Evolutionary conservation across 202 grass and related monocot species (phyloP), one percentile per base, ranked within the genome.

Genomic region (Panicum virgatum): DNA sequence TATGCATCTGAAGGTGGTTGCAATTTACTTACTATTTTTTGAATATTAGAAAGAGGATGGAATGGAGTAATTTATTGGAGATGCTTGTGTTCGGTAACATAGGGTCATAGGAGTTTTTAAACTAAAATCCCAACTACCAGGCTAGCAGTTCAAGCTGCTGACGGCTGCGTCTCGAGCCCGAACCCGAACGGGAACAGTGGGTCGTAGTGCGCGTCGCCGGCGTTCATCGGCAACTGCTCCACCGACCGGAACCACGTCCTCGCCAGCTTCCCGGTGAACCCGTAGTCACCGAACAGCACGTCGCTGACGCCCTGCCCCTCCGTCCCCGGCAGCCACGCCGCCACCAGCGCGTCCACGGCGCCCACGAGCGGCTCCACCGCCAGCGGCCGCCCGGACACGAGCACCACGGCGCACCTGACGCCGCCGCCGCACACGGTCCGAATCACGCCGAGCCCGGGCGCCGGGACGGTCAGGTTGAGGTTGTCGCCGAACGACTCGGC

Each of bases 141-240:
- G 2, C 42, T 43, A 43, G 36, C 5, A 45, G 7, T 3, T 60
- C 25, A 62, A 32, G 26, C 58, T 3, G 30, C 0, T 0, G 37
- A 37, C 13, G 22, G 46, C 16, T 40, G n/a, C 0, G 79, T 71
- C 53, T 61, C 5, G 19, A 67, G 77, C 32, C 90, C 90, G 65
- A 85, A 87, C 34, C 87, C 87, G 46, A 88, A 93, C 1, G 91
- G 82, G 74, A 93, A 93, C 52, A 93, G 78, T 3, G 91, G 91
- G 39, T 93, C 91, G 48, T 93, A 90, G 58, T 82, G 77, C 48
- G 46, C 40, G 50, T 93, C 91, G 3, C 91, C 91, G 12, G 85
- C 73, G 66, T 93, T 93, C 91, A 93, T 93, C 11, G 91, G 91
- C 34, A 93, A 82, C 70, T 93, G 91, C 72, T 93, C 91, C 47